These are phyloP conservation scores for Rutstroemia sp. DNA, from an alignment of 2,329 filamentous ascomycete genomes.

Conservation along the genomic window DNA sequence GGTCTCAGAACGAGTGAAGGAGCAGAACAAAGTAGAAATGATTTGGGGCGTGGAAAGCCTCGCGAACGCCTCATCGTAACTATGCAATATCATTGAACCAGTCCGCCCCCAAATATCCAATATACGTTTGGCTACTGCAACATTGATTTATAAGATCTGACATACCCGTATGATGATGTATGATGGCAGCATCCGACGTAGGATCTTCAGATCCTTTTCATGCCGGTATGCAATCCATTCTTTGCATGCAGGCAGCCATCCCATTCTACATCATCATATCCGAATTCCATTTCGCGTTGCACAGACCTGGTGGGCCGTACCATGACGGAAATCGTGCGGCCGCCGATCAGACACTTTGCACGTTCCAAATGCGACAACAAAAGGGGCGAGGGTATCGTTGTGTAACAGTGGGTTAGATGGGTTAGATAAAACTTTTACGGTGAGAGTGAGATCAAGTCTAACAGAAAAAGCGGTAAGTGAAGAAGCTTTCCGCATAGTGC, in stretches of 20 bases:
- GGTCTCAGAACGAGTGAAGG: neutral
- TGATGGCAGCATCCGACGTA: neutral
- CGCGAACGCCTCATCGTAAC: neutral
- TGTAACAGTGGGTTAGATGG: neutral
- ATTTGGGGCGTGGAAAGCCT: neutral
- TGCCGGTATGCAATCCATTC: neutral
- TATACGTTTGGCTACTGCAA: too few relatives aligned
- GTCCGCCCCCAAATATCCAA: too few relatives aligned
- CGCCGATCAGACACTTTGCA: neutral
- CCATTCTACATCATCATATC: too few relatives aligned
- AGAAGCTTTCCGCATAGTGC: too few relatives aligned
- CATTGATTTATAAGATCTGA: too few relatives aligned
- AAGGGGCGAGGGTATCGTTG: neutral
- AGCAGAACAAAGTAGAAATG: neutral
- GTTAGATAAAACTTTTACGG: neutral
- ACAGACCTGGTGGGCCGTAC: too few relatives aligned
- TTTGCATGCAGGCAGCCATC: neutral
- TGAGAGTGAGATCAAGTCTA: neutral
- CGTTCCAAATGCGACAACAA: neutral
- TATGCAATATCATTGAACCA: neutral
- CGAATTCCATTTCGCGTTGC: too few relatives aligned
- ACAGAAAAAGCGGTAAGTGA: neutral
- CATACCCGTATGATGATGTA: neutral
- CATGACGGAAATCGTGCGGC: neutral
- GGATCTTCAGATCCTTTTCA: neutral